Percentiles rank a stretch among this genome's conserved stretches.
phyloP scores from a whole-genome alignment of 768 basidiomycete genomes.

The Amanita exitialis region DNA sequence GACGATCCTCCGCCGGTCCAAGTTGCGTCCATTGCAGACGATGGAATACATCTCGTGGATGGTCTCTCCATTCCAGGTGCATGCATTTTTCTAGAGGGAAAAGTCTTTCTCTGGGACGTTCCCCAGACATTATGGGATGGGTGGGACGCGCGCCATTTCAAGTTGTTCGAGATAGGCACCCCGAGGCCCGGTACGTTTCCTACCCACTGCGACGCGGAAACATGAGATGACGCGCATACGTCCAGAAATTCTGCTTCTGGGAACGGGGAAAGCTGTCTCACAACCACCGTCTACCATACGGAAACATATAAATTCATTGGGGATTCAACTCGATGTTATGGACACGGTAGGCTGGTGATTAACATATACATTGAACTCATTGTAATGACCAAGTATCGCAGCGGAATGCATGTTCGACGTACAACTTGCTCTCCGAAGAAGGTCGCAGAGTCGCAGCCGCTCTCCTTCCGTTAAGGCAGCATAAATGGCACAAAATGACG shows the following conservation, averaged over 20 bases:
- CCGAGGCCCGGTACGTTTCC: constrained; percentile 71
- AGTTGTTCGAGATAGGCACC: constrained; percentile 70
- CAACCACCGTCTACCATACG: constrained; percentile 63
- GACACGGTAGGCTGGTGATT: constrained; percentile 50
- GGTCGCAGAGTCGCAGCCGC: constrained; percentile 90
- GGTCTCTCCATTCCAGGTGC: constrained; percentile 71
- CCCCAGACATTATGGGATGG: constrained; percentile 50
- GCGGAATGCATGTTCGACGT: constrained; percentile 94
- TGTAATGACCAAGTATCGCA: constrained; percentile 15
- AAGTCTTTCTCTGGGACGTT: constrained; percentile 87
- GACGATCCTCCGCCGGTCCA: constrained; percentile 62
- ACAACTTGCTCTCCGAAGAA: constrained; percentile 89
- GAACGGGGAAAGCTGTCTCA: constrained; percentile 67
- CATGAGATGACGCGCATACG: not conserved
- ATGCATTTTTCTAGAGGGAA: constrained; percentile 77
- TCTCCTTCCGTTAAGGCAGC: constrained; percentile 56
- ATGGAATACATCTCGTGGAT: constrained; percentile 65
- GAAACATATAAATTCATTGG: constrained; percentile 58
- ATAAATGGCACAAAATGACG: constrained; percentile 39
- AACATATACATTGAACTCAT: not conserved
- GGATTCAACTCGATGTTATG: constrained; percentile 86
- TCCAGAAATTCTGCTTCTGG: constrained; percentile 82
- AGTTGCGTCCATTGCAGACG: constrained; percentile 51
- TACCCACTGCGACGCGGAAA: not conserved
- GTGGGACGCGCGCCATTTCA: constrained; percentile 69